Evolutionary conservation across 768 basidiomycete species (phyloP).

Genomic region (Mycena epipterygia): DNA sequence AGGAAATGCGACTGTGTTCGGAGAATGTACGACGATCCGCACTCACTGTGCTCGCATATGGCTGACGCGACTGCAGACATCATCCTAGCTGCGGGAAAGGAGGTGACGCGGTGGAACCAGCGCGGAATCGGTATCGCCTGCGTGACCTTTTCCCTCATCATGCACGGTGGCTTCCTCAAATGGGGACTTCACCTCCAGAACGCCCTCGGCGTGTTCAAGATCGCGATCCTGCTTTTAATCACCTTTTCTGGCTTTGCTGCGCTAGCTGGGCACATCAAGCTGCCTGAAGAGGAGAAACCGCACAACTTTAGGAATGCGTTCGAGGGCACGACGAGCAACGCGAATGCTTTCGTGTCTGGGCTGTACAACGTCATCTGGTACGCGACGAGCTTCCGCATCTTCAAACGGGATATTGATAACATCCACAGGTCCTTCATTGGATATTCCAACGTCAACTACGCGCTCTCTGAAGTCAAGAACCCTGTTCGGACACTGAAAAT

Average conservation of each 20-base stretch:
- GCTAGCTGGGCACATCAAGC: constrained; percentile 44
- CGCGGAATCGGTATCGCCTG: constrained; percentile 66
- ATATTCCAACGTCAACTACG: constrained; percentile 81
- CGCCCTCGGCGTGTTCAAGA: constrained; percentile 69
- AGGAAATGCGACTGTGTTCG: constrained; percentile 73
- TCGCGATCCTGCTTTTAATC: constrained; percentile 64
- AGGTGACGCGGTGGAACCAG: constrained; percentile 58
- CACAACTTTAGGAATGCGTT: constrained; percentile 72
- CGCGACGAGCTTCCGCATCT: too few relatives aligned
- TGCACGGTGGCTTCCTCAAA: constrained; percentile 66
- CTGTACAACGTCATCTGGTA: constrained; percentile 80
- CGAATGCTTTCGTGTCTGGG: constrained; percentile 72
- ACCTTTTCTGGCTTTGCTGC: constrained; percentile 67
- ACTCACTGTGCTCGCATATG: too few relatives aligned
- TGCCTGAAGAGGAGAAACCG: constrained; percentile 56
- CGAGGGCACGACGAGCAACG: constrained; percentile 69
- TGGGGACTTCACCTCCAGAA: constrained; percentile 75
- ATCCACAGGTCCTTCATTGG: constrained; percentile 52
- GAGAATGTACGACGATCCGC: too few relatives aligned
- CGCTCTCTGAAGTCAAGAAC: constrained; percentile 75
- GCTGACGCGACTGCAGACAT: too few relatives aligned
- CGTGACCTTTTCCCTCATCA: constrained; percentile 65
- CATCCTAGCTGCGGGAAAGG: constrained; percentile 42
- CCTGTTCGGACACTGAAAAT: constrained; percentile 78
- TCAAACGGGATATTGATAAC: too few relatives aligned